These are phyloP conservation scores for Cicer cuneatum DNA, from an alignment of 306 rosid genomes.

Conservation along the genomic window DNA sequence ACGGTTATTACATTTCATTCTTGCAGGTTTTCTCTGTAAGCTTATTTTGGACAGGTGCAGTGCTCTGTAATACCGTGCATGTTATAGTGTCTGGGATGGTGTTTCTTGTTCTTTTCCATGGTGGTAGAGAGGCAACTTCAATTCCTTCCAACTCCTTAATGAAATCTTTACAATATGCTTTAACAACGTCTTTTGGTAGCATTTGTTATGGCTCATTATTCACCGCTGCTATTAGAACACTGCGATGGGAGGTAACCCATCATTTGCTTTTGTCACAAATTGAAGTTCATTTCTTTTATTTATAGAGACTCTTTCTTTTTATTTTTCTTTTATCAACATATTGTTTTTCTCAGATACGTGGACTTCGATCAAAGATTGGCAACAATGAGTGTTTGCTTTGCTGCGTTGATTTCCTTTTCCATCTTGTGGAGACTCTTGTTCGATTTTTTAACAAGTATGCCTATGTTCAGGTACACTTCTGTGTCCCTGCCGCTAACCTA, in stretches of 20 bases:
- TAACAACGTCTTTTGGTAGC: constrained; percentile 97
- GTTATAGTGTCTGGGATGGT: constrained; percentile 99
- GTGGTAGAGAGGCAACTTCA: constrained; percentile 78
- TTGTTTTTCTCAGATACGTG: constrained; percentile 75
- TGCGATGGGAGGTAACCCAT: constrained; percentile 87
- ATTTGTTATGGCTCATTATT: constrained; percentile 97
- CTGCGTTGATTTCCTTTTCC: constrained; percentile 94
- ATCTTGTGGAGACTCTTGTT: constrained; percentile 98
- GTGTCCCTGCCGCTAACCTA: constrained; percentile 17
- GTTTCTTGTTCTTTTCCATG: constrained; percentile 90
- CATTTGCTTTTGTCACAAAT: constrained; percentile 4
- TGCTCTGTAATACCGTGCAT: constrained; percentile 89
- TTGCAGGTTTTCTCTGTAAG: constrained; percentile 87
- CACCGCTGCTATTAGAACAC: constrained; percentile 91
- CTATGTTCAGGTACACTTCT: constrained; percentile 80
- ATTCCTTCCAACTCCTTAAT: constrained; percentile 76
- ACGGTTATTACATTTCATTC: constrained; percentile 41
- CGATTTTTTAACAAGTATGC: constrained; percentile 98
- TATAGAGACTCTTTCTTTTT: constrained; percentile 3
- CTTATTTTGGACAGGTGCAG: constrained; percentile 99
- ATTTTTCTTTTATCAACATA: constrained; percentile 24
- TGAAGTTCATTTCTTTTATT: constrained; percentile 4
- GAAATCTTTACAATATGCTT: constrained; percentile 74
- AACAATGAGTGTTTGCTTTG: constrained; percentile 96
- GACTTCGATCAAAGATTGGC: constrained; percentile 94